Percentiles rank a stretch among this genome's conserved stretches.
These are phyloP conservation scores for Falciphora oryzae DNA, from an alignment of 2,329 filamentous ascomycete species.

Conservation along the genomic window DNA sequence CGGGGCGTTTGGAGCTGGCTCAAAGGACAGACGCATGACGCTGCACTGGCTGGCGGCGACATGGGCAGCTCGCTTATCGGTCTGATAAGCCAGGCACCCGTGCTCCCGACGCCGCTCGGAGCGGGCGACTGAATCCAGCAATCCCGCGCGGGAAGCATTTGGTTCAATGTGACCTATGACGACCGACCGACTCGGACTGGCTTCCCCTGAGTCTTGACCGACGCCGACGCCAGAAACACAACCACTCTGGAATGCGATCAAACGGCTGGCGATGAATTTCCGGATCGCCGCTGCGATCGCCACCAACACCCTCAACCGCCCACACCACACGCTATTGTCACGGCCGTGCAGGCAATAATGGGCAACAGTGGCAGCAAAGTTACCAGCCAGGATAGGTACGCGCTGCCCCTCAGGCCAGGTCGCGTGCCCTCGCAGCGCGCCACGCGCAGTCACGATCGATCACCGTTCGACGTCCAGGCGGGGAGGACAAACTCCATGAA, in stretches of 20 bases:
- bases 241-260: background rate
- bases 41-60: too few species aligned
- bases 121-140: background rate
- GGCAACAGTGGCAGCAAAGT: conserved; percentile 52
- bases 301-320: background rate
- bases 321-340: background rate
- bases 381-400: conserved; percentile 78
- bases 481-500: background rate
- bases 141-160: background rate
- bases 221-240: background rate
- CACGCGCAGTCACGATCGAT: too few species aligned
- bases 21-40: too few species aligned
- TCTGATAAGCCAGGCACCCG: background rate
- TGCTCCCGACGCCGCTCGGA: background rate
- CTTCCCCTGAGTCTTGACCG: background rate
- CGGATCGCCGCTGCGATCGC: background rate
- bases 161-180: background rate
- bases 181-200: background rate
- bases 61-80: background rate
- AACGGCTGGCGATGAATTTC: background rate
- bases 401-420: conserved; percentile 3
- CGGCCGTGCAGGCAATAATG: conserved; percentile 31
- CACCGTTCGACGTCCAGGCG: background rate
- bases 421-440: background rate
- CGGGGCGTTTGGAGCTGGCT: too few species aligned